Percentiles rank a stretch among this genome's conserved stretches.
Evolutionary conservation across 148 eudicot genomes (phyloP).

Genomic region (Vaccinium darrowii): DNA sequence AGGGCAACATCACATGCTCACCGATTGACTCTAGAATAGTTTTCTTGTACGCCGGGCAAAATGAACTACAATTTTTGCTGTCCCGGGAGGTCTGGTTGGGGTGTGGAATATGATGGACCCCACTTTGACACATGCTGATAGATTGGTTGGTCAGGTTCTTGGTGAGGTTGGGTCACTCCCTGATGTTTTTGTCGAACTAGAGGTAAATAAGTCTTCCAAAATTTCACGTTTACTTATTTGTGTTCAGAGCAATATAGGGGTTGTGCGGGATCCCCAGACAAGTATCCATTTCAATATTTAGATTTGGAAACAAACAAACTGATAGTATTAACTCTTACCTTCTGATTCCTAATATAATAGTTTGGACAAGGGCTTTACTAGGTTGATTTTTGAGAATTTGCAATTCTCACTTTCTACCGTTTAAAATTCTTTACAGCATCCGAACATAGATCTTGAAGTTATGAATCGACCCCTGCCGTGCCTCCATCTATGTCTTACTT

Average conservation of each 20-base stretch:
- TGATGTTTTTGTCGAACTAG: constrained; percentile 82
- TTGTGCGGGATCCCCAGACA: background rate
- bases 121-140: constrained; percentile 90
- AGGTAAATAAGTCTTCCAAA: constrained; percentile 46
- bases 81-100: constrained; percentile 96
- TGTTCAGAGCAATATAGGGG: background rate
- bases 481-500: too few species aligned
- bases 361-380: too few species aligned
- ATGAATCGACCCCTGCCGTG: too few species aligned
- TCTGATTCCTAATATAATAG: too few species aligned
- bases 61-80: constrained; percentile 86
- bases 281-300: background rate
- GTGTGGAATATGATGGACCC: constrained; percentile 99
- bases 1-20: constrained; percentile 81
- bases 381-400: too few species aligned
- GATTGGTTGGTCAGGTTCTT: constrained; percentile 94
- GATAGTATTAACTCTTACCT: too few species aligned
- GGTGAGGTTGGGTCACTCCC: constrained; percentile 99
- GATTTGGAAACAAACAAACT: too few species aligned
- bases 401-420: too few species aligned
- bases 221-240: background rate
- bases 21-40: constrained; percentile 95
- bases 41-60: constrained; percentile 85
- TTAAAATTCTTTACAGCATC: too few species aligned
- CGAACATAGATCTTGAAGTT: too few species aligned